Conservation (phyloP, 805 yeast species). For the Candida oleophila region DNA sequence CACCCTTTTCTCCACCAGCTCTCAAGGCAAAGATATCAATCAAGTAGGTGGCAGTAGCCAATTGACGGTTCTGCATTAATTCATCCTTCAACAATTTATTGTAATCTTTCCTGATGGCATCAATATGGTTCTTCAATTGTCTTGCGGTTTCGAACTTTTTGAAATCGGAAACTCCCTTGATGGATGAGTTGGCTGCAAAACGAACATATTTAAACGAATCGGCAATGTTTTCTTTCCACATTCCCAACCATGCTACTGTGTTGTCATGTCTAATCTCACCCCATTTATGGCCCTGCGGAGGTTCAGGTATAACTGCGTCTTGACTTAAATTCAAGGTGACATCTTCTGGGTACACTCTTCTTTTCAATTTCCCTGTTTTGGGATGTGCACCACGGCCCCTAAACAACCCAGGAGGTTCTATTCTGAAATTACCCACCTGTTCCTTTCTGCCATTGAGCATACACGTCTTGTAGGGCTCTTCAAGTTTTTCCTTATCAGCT, state of each 20-base stretch:
- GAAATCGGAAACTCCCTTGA: constrained; percentile 88
- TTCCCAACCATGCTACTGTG: constrained; percentile 92
- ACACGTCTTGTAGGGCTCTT: constrained; percentile 82
- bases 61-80: constrained; percentile 82
- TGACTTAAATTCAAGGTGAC: constrained; percentile 79
- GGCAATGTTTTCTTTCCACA: constrained; percentile 93
- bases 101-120: constrained; percentile 73
- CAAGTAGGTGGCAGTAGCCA: constrained; percentile 90
- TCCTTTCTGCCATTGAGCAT: constrained; percentile 83
- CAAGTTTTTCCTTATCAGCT: constrained; percentile 68
- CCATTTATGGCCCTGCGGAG: constrained; percentile 90
- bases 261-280: constrained; percentile 86
- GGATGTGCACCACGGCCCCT: constrained; percentile 98
- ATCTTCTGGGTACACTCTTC: constrained; percentile 86
- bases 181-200: constrained; percentile 84
- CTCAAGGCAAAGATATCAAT: constrained; percentile 92
- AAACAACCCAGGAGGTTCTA: constrained; percentile 95
- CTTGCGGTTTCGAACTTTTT: constrained; percentile 94
- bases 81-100: constrained; percentile 64
- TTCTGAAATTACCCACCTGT: constrained; percentile 88
- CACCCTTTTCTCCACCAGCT: constrained; percentile 98
- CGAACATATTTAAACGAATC: constrained; percentile 84
- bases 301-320: constrained; percentile 69
- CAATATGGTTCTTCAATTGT: constrained; percentile 72
- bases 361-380: constrained; percentile 86